Percentiles rank a stretch among this genome's conserved stretches.
Conservation (phyloP, 2,329 filamentous ascomycete genomes). For the Pseudogymnoascus sp. region DNA sequence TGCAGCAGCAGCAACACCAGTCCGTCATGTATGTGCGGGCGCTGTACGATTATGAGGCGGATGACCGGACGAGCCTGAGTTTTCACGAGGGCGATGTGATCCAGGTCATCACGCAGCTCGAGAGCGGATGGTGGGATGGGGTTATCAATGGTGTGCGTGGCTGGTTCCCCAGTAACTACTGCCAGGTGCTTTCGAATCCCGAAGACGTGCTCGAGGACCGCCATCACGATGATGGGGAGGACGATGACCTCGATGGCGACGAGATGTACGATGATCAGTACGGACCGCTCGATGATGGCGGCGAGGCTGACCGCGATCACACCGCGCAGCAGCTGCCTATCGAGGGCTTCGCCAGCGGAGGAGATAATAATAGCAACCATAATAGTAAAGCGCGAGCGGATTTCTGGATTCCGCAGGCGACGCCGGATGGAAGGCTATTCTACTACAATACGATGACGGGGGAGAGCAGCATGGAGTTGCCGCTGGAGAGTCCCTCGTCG, state of each 20-base stretch:
- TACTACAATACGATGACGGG: constrained; percentile 99
- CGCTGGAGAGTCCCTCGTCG: constrained; percentile 80
- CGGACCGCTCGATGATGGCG: constrained; percentile 52
- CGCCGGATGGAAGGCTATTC: constrained; percentile 82
- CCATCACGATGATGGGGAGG: constrained; percentile 55
- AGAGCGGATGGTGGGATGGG: constrained; percentile 99
- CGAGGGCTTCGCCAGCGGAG: constrained; percentile 30
- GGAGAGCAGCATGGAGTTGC: constrained; percentile 88
- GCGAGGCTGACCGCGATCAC: constrained; percentile 55
- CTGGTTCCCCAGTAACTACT: constrained; percentile 99
- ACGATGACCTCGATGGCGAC: constrained; percentile 57
- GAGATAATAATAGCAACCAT: constrained; percentile 25
- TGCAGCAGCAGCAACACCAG: background rate
- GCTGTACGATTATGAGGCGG: constrained; percentile 95
- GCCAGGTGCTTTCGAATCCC: constrained; percentile 70
- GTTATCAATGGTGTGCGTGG: constrained; percentile 94
- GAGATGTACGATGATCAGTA: constrained; percentile 55
- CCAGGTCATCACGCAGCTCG: constrained; percentile 94
- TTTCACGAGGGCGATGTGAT: constrained; percentile 97
- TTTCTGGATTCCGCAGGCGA: constrained; percentile 98
- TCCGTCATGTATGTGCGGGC: constrained; percentile 81
- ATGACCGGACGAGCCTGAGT: constrained; percentile 92
- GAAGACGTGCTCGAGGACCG: constrained; percentile 62
- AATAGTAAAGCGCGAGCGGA: constrained; percentile 76
- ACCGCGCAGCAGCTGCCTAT: constrained; percentile 31